Base-by-base conservation (phyloP, 169 alveolate species). In the Eimeria brunetti region DNA sequence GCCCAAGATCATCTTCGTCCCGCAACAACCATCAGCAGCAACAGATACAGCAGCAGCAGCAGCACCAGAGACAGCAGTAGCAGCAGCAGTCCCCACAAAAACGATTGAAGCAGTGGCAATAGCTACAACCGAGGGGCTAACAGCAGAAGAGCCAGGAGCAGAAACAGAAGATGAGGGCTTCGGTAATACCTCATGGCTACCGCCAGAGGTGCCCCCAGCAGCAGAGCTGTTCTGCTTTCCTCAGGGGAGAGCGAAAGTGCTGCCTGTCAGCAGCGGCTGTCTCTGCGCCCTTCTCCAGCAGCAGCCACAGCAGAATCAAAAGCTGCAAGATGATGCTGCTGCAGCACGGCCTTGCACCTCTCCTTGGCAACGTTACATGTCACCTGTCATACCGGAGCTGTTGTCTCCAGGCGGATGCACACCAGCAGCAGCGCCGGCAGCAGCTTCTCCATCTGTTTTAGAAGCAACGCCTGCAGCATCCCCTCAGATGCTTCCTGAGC, bases 201-300 rank as follows among this genome's bases (percentile, higher is more conserved):
- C 90, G 67, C 90, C 90, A 33, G 90, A 83, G 90, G 90, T 83
- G 24, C 90, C 90, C 36, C 90, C 90, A 3, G 90, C 90, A 33
- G 90, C 75, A 56, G 90, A 83, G 51, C 53, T 83, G 27, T 83
- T 83, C 75, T 83, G 90, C 33, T 83, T 83, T 33, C 90, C 90
- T 49, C n/a, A 83, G 56, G 90, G 90, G 46, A 53, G 53, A 49
- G 90, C 75, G 90, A 53, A 83, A 16, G 76, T 83, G 90, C 90
- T 83, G 33, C 90, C 90, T 16, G 56, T 58, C 18, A 83, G 76
- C 53, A 83, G 90, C 76, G 90, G 90, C 56, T 56, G 90, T 56
- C 76, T 83, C 12, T 83, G 90, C 44, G 56, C 90, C 56, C 76
- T 83, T 27, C 88, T 49, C 16, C 64, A 24, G 38, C 64, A 27